Conservation (phyloP, 2,329 filamentous ascomycete species). For the Trichoderma atroviride region DNA sequence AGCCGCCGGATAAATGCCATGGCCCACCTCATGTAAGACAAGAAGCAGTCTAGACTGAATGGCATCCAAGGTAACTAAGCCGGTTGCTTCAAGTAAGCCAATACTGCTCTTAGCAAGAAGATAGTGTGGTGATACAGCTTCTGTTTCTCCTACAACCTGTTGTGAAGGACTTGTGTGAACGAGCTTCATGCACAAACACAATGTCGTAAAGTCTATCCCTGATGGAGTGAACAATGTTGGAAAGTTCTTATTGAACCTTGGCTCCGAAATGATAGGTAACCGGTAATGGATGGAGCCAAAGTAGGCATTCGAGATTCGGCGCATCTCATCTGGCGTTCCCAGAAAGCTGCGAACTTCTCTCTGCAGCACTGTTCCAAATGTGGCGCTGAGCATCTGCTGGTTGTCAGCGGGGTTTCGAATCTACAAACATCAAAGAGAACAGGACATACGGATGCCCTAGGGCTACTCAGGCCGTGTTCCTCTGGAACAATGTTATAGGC, state of each 20-base stretch:
- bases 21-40: neutral
- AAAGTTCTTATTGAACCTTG: neutral
- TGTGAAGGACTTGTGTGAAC: neutral
- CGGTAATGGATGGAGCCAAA: no score
- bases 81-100: neutral
- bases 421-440: no score
- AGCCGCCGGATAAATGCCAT: neutral
- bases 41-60: neutral
- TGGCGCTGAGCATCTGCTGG: no score
- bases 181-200: neutral
- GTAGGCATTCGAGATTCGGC: no score
- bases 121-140: neutral
- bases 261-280: neutral
- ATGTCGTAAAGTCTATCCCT: neutral
- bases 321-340: no score
- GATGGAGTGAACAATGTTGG: no score
- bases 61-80: neutral
- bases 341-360: no score
- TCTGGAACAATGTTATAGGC: no score
- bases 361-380: no score
- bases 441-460: no score
- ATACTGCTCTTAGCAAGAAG: neutral
- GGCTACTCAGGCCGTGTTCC: no score
- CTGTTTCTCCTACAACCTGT: neutral
- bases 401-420: no score